These are phyloP conservation scores for Papiliotrema nemorosa DNA, from an alignment of 1,284 basidiomycete genomes.

Conservation along the genomic window DNA sequence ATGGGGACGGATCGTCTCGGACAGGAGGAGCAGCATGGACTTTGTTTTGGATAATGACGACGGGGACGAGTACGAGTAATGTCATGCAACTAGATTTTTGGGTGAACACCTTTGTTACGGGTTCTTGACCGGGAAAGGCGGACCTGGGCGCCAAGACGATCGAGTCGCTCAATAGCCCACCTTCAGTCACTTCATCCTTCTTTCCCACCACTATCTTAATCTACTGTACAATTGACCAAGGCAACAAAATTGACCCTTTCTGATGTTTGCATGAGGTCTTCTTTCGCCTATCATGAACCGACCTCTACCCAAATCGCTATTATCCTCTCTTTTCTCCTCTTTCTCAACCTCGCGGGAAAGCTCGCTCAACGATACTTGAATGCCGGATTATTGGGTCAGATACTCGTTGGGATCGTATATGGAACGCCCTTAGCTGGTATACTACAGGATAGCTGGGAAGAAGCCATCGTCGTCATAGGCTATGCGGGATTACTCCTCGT, in stretches of 20 bases:
- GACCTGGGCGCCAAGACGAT: too few relatives aligned
- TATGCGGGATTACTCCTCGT: constrained; percentile 57
- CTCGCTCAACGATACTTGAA: constrained; percentile 34
- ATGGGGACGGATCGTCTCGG: too few relatives aligned
- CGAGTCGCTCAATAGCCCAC: too few relatives aligned
- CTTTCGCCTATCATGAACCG: constrained; percentile 42
- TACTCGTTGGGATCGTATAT: constrained; percentile 55
- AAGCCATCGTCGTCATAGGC: constrained; percentile 52
- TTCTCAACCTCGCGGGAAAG: constrained; percentile 44
- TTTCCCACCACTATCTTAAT: too few relatives aligned
- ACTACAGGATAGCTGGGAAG: constrained; percentile 49
- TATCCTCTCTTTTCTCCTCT: constrained; percentile 46
- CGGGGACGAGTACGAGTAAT: too few relatives aligned
- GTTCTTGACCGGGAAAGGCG: too few relatives aligned
- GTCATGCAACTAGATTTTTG: too few relatives aligned
- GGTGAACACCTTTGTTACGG: too few relatives aligned
- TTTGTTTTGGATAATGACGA: too few relatives aligned
- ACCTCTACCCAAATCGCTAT: constrained; percentile 37
- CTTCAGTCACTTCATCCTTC: too few relatives aligned
- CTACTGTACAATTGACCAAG: too few relatives aligned
- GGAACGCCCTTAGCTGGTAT: constrained; percentile 53
- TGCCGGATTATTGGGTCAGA: constrained; percentile 52
- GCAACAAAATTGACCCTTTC: background rate
- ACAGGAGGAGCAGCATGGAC: too few relatives aligned
- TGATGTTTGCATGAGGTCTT: constrained; percentile 29